Base-by-base conservation (phyloP, 2,329 filamentous ascomycete genomes). In the Didymosphaeria variabile region DNA sequence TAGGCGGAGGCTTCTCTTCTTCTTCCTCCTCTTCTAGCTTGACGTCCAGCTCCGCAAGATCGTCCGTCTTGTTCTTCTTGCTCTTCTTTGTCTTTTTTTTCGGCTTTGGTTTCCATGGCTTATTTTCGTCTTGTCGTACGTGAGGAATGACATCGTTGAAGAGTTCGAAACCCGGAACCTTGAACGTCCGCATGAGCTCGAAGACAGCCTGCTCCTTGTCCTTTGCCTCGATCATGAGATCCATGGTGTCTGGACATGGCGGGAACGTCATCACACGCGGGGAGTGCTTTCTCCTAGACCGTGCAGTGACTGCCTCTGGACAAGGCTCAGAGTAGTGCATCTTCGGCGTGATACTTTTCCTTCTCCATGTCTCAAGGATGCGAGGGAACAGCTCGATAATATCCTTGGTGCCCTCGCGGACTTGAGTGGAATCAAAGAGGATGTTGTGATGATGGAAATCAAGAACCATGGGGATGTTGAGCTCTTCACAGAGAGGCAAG, bases 161-260 rank as follows among this genome's bases (percentile, higher is more conserved):
- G 0, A 79, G 85, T 21, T 95, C 84, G 79, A 89, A 91, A 0
- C 93, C 93, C 0, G 93, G 92, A 0, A 98, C 83, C 70, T 90
- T 93, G 77, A 93, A 97, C 0, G 85, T 93, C 23, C 91, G 86
- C 93, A 97, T 97, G 19, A 98, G 84, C 66, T 97, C 93, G 70
- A 98, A 97, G 0, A 97, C 93, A 0, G 94, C 93, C 77, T 98
- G 94, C 76, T 98, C 94, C 79, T 98, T 98, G 74, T 97, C 94
- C 77, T 98, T 98, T 51, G 94, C 94, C 80, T 98, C 94, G 62
- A 98, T 97, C 94, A 98, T 98, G n/a, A 98, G 83, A 73, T 97
- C 94, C 90, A 96, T 95, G 34, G 91, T 89, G 0, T 87, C 82
- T 4, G 89, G 84, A 70, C 94, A 97, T 0, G 94, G 94, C 0